Evolutionary conservation across 2,329 filamentous ascomycete species (phyloP), one percentile per base, ranked within the genome.

Genomic region (Boeremia lycopersici): DNA sequence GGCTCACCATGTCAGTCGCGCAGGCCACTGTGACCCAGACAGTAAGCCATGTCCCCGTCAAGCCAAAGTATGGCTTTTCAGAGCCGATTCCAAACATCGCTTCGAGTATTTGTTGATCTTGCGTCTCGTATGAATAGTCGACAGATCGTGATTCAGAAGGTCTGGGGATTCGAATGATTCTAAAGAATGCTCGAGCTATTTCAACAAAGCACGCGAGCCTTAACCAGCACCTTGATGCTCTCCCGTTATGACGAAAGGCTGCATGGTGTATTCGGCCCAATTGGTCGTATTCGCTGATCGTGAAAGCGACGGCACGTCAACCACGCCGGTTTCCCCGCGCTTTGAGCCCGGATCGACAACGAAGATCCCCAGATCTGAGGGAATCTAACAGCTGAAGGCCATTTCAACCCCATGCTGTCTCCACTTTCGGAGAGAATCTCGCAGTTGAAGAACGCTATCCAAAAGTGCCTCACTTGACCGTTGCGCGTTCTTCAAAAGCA

Each of bases 21-120:
- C 61, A 61, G n/a, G 61, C 65, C 30, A 78, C 76, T 8, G 77
- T 82, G n/a, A 83, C 74, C 82, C 82, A 84, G 58, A 84, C 82
- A 13, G 81, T 83, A 33, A 84, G 76, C 81, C 80, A 82, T 75
- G 76, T 77, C 56, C 81, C 81, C n/a, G 75, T 80, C 39, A 82
- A 61, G 46, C 82, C 81, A 69, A 84, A 83, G 60, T 82, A 84
- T 44, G 77, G 80, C 65, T 73, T 62, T 50, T 68, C 76, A 28
- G 48, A 45, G 42, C 39, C 46, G 19, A 45, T 40, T 19, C 40
- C 35, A 38, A 65, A 65, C 56, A 64, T 62, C 6, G 39, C 40
- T 1, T n/a, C 15, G 17, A 15, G 2, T 25, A 13, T 17, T 26
- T 30, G n/a, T 13, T n/a, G n/a, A 6, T 9, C 30, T 2, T 15